Conservation (phyloP, 164 flowering plant genomes). For the Nelumbo lutea region DNA sequence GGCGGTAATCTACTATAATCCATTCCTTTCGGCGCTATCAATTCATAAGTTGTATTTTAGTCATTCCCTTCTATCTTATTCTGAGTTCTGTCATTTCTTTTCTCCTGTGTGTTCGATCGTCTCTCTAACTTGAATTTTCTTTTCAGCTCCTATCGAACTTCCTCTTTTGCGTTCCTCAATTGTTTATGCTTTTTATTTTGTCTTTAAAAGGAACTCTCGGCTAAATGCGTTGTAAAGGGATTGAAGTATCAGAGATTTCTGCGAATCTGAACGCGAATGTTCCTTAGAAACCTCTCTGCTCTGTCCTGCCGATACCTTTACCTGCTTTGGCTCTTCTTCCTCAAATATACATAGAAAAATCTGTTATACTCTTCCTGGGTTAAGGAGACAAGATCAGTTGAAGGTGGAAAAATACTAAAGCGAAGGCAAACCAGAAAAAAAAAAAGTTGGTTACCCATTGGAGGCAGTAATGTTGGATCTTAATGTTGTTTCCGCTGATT, state of each 20-base stretch:
- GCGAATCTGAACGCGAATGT: conserved; percentile 3
- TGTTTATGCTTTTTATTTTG: neutral
- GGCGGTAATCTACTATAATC: neutral
- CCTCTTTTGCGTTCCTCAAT: no score
- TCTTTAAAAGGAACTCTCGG: neutral
- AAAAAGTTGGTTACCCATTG: neutral
- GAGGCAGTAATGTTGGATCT: conserved; percentile 42
- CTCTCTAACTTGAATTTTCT: neutral
- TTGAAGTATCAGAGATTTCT: neutral
- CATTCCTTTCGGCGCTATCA: neutral
- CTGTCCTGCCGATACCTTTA: conserved; percentile 3
- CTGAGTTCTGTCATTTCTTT: neutral
- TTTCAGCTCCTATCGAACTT: conserved; percentile 1
- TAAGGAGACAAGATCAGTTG: neutral
- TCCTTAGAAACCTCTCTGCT: conserved; percentile 11
- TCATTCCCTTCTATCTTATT: neutral
- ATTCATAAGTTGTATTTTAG: neutral
- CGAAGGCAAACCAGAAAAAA: neutral
- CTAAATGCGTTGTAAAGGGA: neutral
- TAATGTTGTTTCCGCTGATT: conserved; percentile 17
- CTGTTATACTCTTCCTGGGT: neutral
- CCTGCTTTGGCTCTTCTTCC: conserved; percentile 13
- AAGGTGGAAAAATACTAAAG: no score
- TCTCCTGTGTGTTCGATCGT: neutral
- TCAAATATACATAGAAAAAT: neutral